These are phyloP conservation scores for Chrysoporthe cubensis DNA, from an alignment of 2,329 filamentous ascomycete species.

Conservation along the genomic window DNA sequence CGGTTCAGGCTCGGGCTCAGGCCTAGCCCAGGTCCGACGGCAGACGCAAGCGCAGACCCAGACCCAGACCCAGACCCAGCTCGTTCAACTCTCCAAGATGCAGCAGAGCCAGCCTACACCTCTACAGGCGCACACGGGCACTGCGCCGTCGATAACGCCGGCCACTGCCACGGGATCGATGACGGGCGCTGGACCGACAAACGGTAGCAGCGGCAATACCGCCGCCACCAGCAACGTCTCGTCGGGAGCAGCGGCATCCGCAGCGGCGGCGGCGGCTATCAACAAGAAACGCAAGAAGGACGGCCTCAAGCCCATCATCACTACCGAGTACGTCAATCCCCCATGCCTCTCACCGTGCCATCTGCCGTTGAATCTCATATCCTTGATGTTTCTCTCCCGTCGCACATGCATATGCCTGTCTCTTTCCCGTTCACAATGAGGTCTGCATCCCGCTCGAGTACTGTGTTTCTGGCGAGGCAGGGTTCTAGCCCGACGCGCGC, in stretches of 20 bases:
- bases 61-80: constrained; percentile 7
- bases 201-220: constrained; percentile 8
- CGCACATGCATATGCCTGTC: constrained; percentile 3
- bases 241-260: constrained; percentile 9
- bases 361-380: not conserved
- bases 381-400: not conserved
- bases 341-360: constrained; percentile 14
- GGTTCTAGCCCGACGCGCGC: constrained; percentile 5
- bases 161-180: constrained; percentile 16
- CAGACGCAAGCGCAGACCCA: not conserved
- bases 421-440: not conserved
- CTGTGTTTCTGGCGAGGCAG: constrained; percentile 4
- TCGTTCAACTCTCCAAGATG: constrained; percentile 13
- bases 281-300: constrained; percentile 73
- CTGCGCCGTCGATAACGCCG: constrained; percentile 17
- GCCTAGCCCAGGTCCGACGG: too few relatives aligned
- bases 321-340: constrained; percentile 57
- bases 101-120: constrained; percentile 15
- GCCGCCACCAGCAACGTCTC: not conserved
- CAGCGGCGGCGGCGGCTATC: constrained; percentile 23
- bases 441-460: not conserved
- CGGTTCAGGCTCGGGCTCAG: constrained; percentile 11
- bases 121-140: constrained; percentile 2
- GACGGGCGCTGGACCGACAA: constrained; percentile 16
- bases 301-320: constrained; percentile 75